phyloP scores from a whole-genome alignment of 306 rosid species.

The Citrullus amarus region DNA sequence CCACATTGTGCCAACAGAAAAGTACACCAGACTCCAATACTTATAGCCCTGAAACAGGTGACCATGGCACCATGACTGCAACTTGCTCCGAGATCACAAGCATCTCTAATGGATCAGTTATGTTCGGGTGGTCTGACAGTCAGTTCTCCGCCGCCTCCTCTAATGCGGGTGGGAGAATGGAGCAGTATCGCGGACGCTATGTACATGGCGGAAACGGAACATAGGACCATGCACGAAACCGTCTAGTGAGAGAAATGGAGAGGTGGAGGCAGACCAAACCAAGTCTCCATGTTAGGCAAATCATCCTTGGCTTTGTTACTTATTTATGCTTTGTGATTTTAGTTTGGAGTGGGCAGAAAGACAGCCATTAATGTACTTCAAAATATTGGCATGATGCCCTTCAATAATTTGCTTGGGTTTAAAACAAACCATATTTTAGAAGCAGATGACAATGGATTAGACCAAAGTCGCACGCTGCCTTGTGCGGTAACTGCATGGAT shows the following conservation, averaged over 20 bases:
- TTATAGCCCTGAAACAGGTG: conserved; percentile 20
- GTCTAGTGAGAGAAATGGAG: conserved; percentile 27
- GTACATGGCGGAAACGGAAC: conserved; percentile 31
- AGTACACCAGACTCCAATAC: conserved; percentile 20
- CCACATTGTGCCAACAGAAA: conserved; percentile 17
- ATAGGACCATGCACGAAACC: conserved; percentile 29
- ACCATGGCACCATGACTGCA: conserved; percentile 25
- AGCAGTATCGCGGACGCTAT: conserved; percentile 44
- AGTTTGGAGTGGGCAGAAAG: not conserved
- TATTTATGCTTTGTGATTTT: conserved; percentile 2
- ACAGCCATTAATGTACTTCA: not conserved
- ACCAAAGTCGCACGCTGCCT: not conserved
- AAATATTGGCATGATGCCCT: not conserved
- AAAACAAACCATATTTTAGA: not conserved
- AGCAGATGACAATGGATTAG: not conserved
- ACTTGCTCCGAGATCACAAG: conserved; percentile 35
- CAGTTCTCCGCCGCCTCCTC: conserved; percentile 25
- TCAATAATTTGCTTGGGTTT: not conserved
- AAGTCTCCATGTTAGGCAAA: conserved; percentile 33
- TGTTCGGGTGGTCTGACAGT: conserved; percentile 29
- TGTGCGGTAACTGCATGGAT: not conserved
- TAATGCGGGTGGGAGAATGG: conserved; percentile 21
- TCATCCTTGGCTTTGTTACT: conserved; percentile 83
- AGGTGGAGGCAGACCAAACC: not conserved
- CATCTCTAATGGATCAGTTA: conserved; percentile 22